These are phyloP conservation scores for Rossbeevera mucosa DNA, from an alignment of 768 basidiomycete species.

Conservation along the genomic window DNA sequence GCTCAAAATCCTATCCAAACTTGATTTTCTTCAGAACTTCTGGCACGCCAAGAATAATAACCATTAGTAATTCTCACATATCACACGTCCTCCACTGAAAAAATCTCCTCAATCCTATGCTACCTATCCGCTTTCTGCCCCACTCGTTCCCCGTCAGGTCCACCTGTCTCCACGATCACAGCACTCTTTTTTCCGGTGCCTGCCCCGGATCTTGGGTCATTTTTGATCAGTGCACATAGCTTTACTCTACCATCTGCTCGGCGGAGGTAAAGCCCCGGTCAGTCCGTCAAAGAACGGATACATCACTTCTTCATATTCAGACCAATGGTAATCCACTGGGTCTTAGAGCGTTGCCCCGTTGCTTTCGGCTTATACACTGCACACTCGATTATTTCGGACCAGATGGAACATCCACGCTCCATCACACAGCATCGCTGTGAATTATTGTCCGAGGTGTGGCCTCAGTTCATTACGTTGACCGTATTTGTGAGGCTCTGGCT, in stretches of 20 bases:
- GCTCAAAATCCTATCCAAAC: constrained; percentile 14
- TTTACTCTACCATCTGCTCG: background rate
- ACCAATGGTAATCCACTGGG: background rate
- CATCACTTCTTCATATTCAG: background rate
- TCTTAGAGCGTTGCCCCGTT: background rate
- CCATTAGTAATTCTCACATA: constrained; percentile 4
- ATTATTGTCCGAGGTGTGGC: background rate
- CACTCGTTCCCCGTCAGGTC: background rate
- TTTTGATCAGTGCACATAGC: background rate
- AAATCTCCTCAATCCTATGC: background rate
- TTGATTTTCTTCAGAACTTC: constrained; percentile 2
- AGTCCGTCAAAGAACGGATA: background rate
- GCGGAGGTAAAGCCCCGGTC: background rate
- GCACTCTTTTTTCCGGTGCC: background rate
- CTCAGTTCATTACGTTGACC: constrained; percentile 11
- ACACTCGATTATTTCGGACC: background rate
- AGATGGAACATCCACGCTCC: background rate
- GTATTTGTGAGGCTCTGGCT: background rate
- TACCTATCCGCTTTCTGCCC: background rate
- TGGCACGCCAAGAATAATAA: background rate
- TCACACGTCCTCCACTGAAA: background rate
- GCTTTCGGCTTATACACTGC: background rate
- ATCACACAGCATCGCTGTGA: background rate
- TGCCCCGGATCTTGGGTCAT: background rate
- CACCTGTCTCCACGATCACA: constrained; percentile 6